phyloP scores from a whole-genome alignment of 2,329 filamentous ascomycete species.

The Paecilomyces variotii region DNA sequence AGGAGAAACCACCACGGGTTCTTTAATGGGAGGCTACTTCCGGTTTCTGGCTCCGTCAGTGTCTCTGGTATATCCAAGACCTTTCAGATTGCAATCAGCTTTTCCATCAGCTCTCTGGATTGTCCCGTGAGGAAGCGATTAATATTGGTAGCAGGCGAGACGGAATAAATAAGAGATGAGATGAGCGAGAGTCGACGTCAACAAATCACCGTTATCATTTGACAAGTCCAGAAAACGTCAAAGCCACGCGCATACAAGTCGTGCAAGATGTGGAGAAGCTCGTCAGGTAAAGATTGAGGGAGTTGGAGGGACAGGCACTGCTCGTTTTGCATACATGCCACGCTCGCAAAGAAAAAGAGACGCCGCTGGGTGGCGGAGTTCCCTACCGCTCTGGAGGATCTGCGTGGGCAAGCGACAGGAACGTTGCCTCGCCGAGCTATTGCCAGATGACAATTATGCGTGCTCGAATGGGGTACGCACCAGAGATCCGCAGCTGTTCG shows the following conservation, averaged over 20 bases:
- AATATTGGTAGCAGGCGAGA: neutral
- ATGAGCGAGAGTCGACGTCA: neutral
- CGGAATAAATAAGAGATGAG: neutral
- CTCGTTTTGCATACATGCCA: neutral
- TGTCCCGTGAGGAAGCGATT: neutral
- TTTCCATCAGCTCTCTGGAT: neutral
- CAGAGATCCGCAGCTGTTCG: neutral
- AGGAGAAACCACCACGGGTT: neutral
- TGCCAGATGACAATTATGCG: neutral
- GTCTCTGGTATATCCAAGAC: neutral
- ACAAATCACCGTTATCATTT: neutral
- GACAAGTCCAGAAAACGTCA: neutral
- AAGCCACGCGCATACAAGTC: neutral
- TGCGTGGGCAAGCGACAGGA: neutral
- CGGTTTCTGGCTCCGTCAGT: neutral
- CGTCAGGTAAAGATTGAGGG: neutral
- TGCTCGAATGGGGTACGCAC: neutral
- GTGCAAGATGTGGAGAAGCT: neutral
- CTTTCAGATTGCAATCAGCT: neutral
- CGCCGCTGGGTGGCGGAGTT: neutral
- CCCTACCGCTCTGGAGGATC: neutral
- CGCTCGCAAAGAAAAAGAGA: neutral
- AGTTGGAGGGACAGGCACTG: neutral
- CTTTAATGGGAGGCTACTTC: neutral
- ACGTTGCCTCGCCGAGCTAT: neutral